These are phyloP conservation scores for Coniophora puteana DNA, from an alignment of 1,284 basidiomycete species.

Conservation along the genomic window DNA sequence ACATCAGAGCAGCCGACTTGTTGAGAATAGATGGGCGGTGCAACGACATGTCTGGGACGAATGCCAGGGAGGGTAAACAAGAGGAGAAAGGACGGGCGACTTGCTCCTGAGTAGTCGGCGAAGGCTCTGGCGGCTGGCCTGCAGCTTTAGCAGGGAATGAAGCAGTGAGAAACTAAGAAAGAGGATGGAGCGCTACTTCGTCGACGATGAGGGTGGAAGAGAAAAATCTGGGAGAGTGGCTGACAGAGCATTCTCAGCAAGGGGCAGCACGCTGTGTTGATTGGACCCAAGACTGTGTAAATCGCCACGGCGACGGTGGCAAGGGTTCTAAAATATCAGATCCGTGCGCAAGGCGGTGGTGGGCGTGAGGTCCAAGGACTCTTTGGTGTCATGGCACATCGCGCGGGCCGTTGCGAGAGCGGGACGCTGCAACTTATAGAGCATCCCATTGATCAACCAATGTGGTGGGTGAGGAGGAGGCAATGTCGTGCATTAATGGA, in stretches of 20 bases:
- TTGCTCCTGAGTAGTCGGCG: not conserved
- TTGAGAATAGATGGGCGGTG: conserved; percentile 42
- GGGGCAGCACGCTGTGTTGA: too few relatives aligned
- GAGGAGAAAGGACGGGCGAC: not conserved
- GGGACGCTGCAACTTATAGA: not conserved
- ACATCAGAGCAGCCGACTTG: conserved; percentile 36
- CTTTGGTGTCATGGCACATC: conserved; percentile 4
- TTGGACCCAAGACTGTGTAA: conserved; percentile 13
- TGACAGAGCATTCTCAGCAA: conserved; percentile 16
- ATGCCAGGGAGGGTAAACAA: not conserved
- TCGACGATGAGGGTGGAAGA: conserved; percentile 21
- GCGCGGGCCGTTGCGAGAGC: not conserved
- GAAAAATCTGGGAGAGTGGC: conserved; percentile 10
- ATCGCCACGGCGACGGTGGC: conserved; percentile 34
- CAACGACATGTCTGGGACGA: conserved; percentile 45
- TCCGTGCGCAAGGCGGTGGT: conserved; percentile 4
- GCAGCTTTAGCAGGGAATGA: not conserved
- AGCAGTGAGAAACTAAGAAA: not conserved
- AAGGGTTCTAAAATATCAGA: conserved; percentile 7
- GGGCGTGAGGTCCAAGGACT: too few relatives aligned
- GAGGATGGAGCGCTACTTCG: conserved; percentile 3
- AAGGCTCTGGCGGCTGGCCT: conserved; percentile 4
- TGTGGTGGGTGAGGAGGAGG: too few relatives aligned
- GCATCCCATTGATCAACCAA: too few relatives aligned
- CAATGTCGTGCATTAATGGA: too few relatives aligned